These are phyloP conservation scores for Pichia sorboxylosa DNA, from an alignment of 1,139 yeast species.

Conservation along the genomic window DNA sequence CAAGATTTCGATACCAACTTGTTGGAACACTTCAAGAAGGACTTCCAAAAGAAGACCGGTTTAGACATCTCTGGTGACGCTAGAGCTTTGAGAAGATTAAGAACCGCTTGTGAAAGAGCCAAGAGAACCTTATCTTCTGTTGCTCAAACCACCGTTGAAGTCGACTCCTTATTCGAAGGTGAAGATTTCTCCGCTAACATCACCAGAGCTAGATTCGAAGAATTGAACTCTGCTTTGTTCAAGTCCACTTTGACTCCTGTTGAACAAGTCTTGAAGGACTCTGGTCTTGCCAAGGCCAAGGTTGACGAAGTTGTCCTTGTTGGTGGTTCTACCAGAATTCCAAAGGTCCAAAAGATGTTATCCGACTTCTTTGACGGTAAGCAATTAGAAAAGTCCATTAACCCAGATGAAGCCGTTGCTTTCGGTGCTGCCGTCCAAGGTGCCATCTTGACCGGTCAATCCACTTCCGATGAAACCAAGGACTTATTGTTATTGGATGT, in stretches of 20 bases:
- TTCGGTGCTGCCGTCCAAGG: conserved; percentile 99
- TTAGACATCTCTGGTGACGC: conserved; percentile 83
- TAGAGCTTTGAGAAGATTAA: conserved; percentile 89
- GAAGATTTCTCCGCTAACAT: conserved; percentile 70
- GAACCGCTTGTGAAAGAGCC: conserved; percentile 89
- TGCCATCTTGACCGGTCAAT: conserved; percentile 95
- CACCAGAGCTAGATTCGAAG: conserved; percentile 90
- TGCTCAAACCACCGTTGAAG: conserved; percentile 78
- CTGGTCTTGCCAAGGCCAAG: conserved; percentile 65
- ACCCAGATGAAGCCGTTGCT: conserved; percentile 99
- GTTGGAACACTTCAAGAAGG: conserved; percentile 86
- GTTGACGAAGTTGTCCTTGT: conserved; percentile 81
- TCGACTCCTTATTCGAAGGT: conserved; percentile 73
- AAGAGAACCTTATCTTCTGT: conserved; percentile 83
- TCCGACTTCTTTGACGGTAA: conserved; percentile 85
- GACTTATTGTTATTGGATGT: conserved; percentile 96
- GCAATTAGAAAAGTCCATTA: conserved; percentile 87
- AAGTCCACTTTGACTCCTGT: conserved; percentile 79
- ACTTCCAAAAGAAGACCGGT: conserved; percentile 96
- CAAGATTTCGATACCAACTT: conserved; percentile 97
- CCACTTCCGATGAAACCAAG: conserved; percentile 89
- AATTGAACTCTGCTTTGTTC: conserved; percentile 73
- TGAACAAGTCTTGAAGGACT: conserved; percentile 75
- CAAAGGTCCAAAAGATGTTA: conserved; percentile 80
- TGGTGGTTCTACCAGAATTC: conserved; percentile 92